phyloP scores from a whole-genome alignment of 768 basidiomycete genomes.

The Boletales sp. region DNA sequence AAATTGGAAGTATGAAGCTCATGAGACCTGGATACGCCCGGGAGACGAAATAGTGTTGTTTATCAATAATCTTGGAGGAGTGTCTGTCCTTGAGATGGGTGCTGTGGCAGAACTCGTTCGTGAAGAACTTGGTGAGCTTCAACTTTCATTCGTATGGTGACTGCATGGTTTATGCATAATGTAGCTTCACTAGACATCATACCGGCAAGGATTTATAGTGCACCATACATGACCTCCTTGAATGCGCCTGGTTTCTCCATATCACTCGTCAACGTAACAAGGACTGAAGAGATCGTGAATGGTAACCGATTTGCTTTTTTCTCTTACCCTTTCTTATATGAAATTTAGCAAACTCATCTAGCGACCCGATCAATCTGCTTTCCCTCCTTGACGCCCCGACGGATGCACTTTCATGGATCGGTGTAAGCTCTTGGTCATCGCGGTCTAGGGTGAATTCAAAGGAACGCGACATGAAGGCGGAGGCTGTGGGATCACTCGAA shows the following conservation, averaged over 20 bases:
- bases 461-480: neutral
- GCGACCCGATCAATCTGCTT: constrained; percentile 19
- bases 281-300: constrained; percentile 13
- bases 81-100: constrained; percentile 50
- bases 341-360: constrained; percentile 13
- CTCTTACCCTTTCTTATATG: neutral
- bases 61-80: constrained; percentile 54
- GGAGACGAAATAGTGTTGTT: constrained; percentile 39
- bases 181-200: constrained; percentile 29
- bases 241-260: constrained; percentile 60
- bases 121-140: constrained; percentile 39
- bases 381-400: constrained; percentile 41
- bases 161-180: neutral
- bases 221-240: constrained; percentile 56
- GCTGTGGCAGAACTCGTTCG: constrained; percentile 44
- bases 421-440: constrained; percentile 31
- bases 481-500: constrained; percentile 2
- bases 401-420: constrained; percentile 41
- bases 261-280: constrained; percentile 47
- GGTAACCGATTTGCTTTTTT: neutral
- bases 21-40: constrained; percentile 16
- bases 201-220: constrained; percentile 41
- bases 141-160: neutral
- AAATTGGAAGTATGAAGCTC: neutral
- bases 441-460: neutral